Conservation (phyloP, 495 filamentous ascomycete species). For the Staphylotrichum tortipilum region DNA sequence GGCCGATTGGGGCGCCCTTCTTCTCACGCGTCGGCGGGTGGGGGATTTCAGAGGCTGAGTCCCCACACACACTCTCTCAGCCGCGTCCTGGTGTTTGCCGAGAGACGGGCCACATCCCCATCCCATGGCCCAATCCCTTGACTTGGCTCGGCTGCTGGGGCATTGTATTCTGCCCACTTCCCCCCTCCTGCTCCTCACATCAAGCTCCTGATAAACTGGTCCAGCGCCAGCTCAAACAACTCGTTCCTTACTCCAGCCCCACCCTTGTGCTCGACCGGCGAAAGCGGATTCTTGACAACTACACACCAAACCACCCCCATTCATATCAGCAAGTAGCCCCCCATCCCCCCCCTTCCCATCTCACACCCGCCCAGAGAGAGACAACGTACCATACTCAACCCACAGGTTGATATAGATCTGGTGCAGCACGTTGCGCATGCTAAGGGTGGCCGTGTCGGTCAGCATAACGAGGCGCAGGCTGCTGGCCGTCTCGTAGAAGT, state of each 20-base stretch:
- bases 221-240: conserved; percentile 84
- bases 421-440: conserved; percentile 85
- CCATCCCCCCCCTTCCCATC: not conserved
- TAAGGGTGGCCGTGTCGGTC: conserved; percentile 80
- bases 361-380: no score
- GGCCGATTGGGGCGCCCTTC: no score
- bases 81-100: no score
- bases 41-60: no score
- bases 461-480: conserved; percentile 95
- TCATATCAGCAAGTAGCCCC: no score
- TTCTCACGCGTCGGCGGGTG: no score
- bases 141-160: no score
- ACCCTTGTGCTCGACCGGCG: conserved; percentile 79
- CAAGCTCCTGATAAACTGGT: conserved; percentile 62
- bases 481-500: conserved; percentile 97
- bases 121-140: no score
- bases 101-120: no score
- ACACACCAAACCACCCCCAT: not conserved
- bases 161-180: no score
- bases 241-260: conserved; percentile 88
- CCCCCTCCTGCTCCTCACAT: conserved; percentile 29
- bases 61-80: no score
- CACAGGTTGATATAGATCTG: conserved; percentile 98
- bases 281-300: conserved; percentile 94
- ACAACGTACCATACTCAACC: conserved; percentile 87